These are phyloP conservation scores for Aspergillus neotritici DNA, from an alignment of 2,329 filamentous ascomycete species.

Conservation along the genomic window DNA sequence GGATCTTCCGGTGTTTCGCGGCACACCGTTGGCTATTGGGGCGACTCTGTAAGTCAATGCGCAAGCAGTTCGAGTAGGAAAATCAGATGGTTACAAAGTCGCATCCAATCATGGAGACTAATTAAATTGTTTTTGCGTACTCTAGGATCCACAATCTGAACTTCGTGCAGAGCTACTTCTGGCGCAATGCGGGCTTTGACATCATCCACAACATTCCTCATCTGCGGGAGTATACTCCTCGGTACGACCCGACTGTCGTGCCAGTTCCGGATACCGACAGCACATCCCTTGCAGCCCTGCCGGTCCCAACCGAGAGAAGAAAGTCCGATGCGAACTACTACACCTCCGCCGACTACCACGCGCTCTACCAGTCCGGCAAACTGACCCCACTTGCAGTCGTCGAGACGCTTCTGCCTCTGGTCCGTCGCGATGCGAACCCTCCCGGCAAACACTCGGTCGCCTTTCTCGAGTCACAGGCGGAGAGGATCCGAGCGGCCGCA, in stretches of 20 bases:
- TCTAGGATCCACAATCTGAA: constrained; percentile 53
- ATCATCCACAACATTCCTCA: constrained; percentile 50
- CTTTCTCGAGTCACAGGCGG: constrained; percentile 63
- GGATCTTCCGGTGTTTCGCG: constrained; percentile 65
- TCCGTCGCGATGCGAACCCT: constrained; percentile 53
- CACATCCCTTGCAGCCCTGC: constrained; percentile 15
- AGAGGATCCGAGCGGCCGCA: constrained; percentile 62
- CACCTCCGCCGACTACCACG: constrained; percentile 70
- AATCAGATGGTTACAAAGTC: constrained; percentile 2
- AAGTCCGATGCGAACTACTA: constrained; percentile 50
- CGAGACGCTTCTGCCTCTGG: constrained; percentile 65
- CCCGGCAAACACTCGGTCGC: constrained; percentile 61
- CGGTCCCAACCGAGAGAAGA: constrained; percentile 31
- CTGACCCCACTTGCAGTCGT: constrained; percentile 67
- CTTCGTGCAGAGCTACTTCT: constrained; percentile 60
- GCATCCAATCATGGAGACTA: not conserved
- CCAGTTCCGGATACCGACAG: constrained; percentile 30
- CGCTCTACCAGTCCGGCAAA: constrained; percentile 63
- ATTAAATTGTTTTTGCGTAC: not conserved
- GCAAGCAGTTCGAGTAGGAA: too few species aligned
- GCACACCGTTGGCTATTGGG: constrained; percentile 56
- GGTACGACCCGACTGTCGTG: constrained; percentile 55
- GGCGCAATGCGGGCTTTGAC: constrained; percentile 64
- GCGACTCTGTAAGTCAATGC: constrained; percentile 51
- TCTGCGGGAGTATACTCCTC: constrained; percentile 50